Base-by-base conservation (phyloP, 768 basidiomycete genomes). In the Trametes meyenii region DNA sequence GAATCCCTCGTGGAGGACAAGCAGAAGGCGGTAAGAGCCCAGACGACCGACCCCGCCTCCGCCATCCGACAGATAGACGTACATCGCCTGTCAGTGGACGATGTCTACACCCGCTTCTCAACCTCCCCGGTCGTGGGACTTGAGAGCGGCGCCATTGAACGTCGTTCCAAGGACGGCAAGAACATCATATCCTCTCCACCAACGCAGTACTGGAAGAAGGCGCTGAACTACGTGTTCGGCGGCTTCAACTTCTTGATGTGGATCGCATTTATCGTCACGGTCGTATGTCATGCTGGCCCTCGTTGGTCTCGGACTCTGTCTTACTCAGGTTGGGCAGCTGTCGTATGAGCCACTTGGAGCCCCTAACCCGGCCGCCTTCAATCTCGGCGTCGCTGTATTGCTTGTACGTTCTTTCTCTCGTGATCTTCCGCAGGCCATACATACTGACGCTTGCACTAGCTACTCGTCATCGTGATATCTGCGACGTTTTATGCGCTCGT, bases 381-480 rank as follows among this genome's bases (percentile, higher is more conserved):
- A 87, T 66, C 77, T 88, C 24, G 87, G 85, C 8, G 76, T 88
- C 5, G 86, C 85, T 1, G 72, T 87, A 36, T 79, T 87, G 13
- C 77, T 88, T 8, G 72, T 83, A 17, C 64, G 53, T 61, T 74
- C 77, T 1, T 43, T 72, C 78, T 23, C n/a, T 81, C 10, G 17
- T 21, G 11, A 3, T 21, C 11, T 19, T 5, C 19, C 73, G 82
- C 83, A 12, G 62, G 81, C 81, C 1, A 81, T 76, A 77, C 77
- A 80, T 68, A 7, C 62, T 33, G 19, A 40, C 17, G 11, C 33
- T 16, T 12, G 17, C 16, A 17, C 1, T 49, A 80, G 79, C 65
- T 81, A 50, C 70, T 79, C 5, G 79, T 80, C 55, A 80, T 78
- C 54, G 63, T 73, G 52, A 45, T 80, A 35, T 80, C 79, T 2